Base-by-base conservation (phyloP, 2,329 filamentous ascomycete genomes). In the Verticillium zaregamsianum region DNA sequence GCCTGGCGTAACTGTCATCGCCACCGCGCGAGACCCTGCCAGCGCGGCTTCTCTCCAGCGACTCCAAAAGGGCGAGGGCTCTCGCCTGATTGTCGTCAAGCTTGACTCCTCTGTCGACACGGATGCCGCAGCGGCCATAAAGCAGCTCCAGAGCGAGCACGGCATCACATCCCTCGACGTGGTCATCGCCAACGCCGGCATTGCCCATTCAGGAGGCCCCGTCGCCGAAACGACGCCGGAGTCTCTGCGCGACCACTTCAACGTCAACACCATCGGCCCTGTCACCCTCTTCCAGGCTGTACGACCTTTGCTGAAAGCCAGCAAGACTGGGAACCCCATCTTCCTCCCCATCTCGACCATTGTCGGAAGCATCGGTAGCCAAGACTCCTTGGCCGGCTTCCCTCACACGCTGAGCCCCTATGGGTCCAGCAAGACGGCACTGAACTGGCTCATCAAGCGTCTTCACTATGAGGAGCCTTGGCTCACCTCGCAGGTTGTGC, bases 1-100 rank as follows among this genome's bases (percentile, higher is more conserved):
- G 55, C 80, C 84, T 67, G 84, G 88, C 73, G 84, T 89, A 72
- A 82, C 71, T 3, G 69, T 77, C 59, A 77, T 79, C 20, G 77
- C 77, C 28, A 71, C 69, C 1, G 73, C 73, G 54, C 74, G 78
- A 9, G 63, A 77, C 64, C 68, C 71, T 12, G 40, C 57, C 5
- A 61, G 67, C 25, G 31, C 70, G 0, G 66, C 66, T 0, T 72
- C 74, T 2, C 73, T 81, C 20, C 45, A 58, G 1, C 60, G 68
- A 1, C 69, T 83, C 0, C 72, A 78, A n/a, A 73, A 63, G 12
- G 79, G 66, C 17, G 45, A 68, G 4, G 70, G 68, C 25, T 79
- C 71, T 35, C 67, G 59, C 1, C 62, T 84, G 2, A 70, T 80
- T 20, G 62, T 80, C 5, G 72, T 81, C 45, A 76, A 79, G 63